A percentile compares a stretch with the other conserved stretches of the same genome.
Conservation (phyloP, 2,329 filamentous ascomycete genomes). For the Daldinia sp. region DNA sequence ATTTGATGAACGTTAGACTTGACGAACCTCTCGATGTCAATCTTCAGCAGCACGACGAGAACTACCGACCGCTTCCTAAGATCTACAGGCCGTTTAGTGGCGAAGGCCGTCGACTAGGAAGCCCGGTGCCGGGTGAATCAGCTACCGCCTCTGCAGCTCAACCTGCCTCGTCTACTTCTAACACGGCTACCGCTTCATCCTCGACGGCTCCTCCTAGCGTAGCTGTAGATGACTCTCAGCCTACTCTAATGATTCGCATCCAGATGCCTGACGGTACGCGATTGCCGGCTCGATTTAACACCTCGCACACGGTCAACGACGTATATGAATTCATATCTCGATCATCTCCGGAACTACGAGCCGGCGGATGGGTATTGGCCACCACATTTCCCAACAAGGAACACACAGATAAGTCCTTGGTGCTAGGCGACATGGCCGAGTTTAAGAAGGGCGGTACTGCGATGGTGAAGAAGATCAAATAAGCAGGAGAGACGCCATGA, state of each 20-base stretch:
- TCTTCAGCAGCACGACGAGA: constrained; percentile 79
- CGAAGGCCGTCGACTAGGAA: constrained; percentile 78
- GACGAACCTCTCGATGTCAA: constrained; percentile 84
- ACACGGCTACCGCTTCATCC: constrained; percentile 50
- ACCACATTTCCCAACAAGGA: constrained; percentile 89
- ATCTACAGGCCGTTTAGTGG: constrained; percentile 82
- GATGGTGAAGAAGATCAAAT: constrained; percentile 67
- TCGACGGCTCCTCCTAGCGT: constrained; percentile 34
- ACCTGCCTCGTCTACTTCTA: constrained; percentile 50
- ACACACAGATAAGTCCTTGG: constrained; percentile 73
- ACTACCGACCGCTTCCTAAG: constrained; percentile 79
- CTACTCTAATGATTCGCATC: constrained; percentile 78
- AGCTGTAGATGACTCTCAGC: constrained; percentile 73
- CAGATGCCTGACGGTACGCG: constrained; percentile 83
- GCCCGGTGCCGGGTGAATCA: constrained; percentile 76
- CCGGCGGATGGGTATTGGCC: constrained; percentile 77
- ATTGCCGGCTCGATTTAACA: constrained; percentile 84
- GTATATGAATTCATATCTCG: constrained; percentile 80
- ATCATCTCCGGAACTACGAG: constrained; percentile 68
- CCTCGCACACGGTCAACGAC: constrained; percentile 80
- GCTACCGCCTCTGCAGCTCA: constrained; percentile 48
- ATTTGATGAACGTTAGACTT: constrained; percentile 80
- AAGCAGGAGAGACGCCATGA: not conserved
- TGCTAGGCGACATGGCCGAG: constrained; percentile 71
- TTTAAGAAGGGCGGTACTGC: constrained; percentile 75